Conservation (phyloP, 2,329 filamentous ascomycete genomes). For the Colletotrichum somersetense region DNA sequence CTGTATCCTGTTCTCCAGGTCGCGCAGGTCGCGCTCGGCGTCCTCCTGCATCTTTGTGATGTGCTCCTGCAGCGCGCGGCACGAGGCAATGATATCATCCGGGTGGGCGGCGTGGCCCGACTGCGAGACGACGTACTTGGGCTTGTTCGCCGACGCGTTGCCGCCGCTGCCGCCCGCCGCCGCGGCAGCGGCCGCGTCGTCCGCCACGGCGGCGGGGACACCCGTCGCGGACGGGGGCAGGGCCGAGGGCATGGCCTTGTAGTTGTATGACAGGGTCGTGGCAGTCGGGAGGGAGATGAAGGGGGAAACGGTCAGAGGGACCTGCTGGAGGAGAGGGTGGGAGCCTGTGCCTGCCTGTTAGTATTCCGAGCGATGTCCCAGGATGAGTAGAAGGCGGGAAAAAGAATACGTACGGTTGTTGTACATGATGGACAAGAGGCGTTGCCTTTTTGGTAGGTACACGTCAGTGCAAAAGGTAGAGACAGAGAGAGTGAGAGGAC, state of each 20-base stretch:
- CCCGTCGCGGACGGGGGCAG: constrained; percentile 80
- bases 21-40: constrained; percentile 74
- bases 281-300: constrained; percentile 92
- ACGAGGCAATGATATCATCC: constrained; percentile 86
- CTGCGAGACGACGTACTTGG: constrained; percentile 80
- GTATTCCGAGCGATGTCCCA: neutral
- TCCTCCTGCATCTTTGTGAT: constrained; percentile 77
- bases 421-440: constrained; percentile 43
- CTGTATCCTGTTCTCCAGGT: constrained; percentile 76
- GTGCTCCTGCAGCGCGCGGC: constrained; percentile 81
- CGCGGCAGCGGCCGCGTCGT: constrained; percentile 39
- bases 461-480: constrained; percentile 1
- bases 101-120: constrained; percentile 88
- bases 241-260: constrained; percentile 88
- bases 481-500: neutral
- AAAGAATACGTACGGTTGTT: constrained; percentile 49
- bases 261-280: constrained; percentile 94
- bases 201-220: constrained; percentile 56
- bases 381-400: too few species aligned
- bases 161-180: neutral
- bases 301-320: constrained; percentile 92
- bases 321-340: constrained; percentile 90
- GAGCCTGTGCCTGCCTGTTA: constrained; percentile 65
- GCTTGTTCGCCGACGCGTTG: constrained; percentile 57
- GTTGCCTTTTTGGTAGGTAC: constrained; percentile 1